Evolutionary conservation across 2,329 filamentous ascomycete species (phyloP).

Genomic region (Coniochaeta sp.): DNA sequence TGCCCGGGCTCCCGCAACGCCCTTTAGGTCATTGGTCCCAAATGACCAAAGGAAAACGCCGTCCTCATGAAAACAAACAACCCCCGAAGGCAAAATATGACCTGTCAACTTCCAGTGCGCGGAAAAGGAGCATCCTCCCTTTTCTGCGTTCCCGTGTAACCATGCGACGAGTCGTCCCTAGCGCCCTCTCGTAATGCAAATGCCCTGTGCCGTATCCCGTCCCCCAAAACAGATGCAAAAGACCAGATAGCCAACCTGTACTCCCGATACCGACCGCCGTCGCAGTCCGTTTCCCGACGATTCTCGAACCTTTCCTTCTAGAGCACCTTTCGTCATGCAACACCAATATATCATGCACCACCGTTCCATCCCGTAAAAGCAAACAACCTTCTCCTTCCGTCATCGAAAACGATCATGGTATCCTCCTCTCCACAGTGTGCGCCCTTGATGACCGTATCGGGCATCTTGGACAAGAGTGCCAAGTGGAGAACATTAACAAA

Average conservation of each 20-base stretch:
- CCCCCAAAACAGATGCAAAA: not conserved
- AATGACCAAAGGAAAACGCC: not conserved
- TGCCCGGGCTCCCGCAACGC: no score
- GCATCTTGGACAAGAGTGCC: not conserved
- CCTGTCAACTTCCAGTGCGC: not conserved
- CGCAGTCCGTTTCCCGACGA: not conserved
- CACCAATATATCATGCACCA: not conserved
- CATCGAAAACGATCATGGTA: not conserved
- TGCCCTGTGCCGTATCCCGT: not conserved
- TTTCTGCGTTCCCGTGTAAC: not conserved
- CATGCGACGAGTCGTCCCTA: conserved; percentile 1
- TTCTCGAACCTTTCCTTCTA: not conserved
- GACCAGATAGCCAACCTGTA: not conserved
- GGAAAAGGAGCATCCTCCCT: not conserved
- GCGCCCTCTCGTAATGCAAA: not conserved
- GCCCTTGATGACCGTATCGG: not conserved
- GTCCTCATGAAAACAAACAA: not conserved
- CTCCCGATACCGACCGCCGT: not conserved
- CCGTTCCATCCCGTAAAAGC: not conserved
- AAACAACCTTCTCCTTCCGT: not conserved
- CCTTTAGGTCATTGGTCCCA: not conserved
- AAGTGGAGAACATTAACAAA: not conserved
- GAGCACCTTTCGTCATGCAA: not conserved
- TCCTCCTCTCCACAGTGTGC: not conserved
- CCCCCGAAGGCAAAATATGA: not conserved